Evolutionary conservation across 106 monocot genomes (phyloP), one percentile per base, ranked within the genome.

Genomic region (Triglochin maritima): DNA sequence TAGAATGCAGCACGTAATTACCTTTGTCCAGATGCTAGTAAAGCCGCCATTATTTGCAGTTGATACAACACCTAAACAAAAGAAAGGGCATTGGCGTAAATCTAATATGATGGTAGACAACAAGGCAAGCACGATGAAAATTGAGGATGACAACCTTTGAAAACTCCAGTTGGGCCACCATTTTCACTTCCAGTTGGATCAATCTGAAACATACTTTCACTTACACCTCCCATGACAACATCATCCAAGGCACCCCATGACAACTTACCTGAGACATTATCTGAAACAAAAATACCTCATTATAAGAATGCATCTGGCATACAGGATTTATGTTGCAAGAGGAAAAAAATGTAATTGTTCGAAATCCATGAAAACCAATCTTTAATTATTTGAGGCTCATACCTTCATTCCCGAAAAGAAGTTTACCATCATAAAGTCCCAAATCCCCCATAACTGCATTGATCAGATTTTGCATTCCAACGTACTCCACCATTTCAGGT

Each of bases 161-260:
- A 98, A 49, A 98, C 6, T 46, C 96, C 96, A 17, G 86, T 79
- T 44, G 88, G 88, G 69, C 88, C 88, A 79, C 86, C 86, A 76
- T 76, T 60, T 79, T 98, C 91, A 72, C 49, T 70, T 43, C 96
- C 91, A 72, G 71, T 74, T 69, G 88, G 76, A 69, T 84, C 82
- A 64, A 91, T 79, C 51, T 79, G 69, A 69, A 91, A 98, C 69
- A 66, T 74, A 60, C 96, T 80, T 82, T 98, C 86, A 81, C 96
- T 98, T 49, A 98, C 83, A 78, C 91, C 96, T 77, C 96, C 96
- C 96, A 98, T 98, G 60, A 98, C 91, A 64, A 98, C 91, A 86
- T 98, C 96, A 84, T 98, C 96, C 49, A 98, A 68, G 60, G 91
- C 69, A 70, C 96, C 96, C 96, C 96, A 98, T 10, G 77, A 64